Conservation (phyloP, 352 stramenopile species). For the Globisporangium cylindrosporum region DNA sequence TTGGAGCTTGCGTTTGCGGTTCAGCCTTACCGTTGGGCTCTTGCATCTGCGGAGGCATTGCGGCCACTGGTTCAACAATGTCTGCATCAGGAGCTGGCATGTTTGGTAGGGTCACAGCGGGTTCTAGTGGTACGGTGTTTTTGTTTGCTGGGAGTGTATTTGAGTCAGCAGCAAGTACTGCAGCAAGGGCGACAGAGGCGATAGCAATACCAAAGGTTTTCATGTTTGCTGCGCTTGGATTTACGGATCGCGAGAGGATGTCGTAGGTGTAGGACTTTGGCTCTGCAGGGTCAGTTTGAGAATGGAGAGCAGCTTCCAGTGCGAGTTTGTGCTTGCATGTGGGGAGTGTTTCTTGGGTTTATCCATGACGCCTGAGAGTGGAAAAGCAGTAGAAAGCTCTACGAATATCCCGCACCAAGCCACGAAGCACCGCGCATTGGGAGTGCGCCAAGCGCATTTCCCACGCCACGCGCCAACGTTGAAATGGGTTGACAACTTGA, state of each 20-base stretch:
- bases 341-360: neutral
- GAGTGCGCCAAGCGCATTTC: neutral
- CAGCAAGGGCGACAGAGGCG: conserved; percentile 14
- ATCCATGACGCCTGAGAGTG: neutral
- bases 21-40: no score
- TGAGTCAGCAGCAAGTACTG: conserved; percentile 1
- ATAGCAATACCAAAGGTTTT: conserved; percentile 22
- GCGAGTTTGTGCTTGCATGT: neutral
- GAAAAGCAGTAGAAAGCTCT: neutral
- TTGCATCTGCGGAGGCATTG: neutral
- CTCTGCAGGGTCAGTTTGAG: neutral
- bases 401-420: neutral
- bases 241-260: neutral
- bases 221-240: conserved; percentile 11
- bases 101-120: neutral
- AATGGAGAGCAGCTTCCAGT: neutral
- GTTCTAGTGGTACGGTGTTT: neutral
- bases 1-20: neutral
- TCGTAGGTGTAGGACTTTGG: neutral
- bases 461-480: neutral
- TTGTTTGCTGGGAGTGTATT: neutral
- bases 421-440: neutral
- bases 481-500: neutral
- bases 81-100: neutral
- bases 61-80: neutral